A percentile compares a stretch with the other conserved stretches of the same genome.
Conservation (phyloP, 768 basidiomycete genomes). For the Amanita pallidorosea region DNA sequence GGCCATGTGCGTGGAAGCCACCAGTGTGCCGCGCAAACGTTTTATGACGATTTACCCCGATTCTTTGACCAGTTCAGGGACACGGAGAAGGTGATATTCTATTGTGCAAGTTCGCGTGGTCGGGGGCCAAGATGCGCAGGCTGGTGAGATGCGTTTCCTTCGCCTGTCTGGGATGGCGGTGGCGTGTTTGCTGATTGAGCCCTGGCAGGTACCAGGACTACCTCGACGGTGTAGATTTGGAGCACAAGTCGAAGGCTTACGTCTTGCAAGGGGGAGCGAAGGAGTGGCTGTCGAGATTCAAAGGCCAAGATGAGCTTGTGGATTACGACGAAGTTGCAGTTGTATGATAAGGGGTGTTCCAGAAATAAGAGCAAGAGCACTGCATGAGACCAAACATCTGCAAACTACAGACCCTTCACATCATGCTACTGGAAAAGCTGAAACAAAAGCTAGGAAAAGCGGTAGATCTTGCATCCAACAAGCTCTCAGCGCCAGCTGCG, state of each 20-base stretch:
- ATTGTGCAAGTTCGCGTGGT: too few relatives aligned
- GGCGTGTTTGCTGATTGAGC: conserved; percentile 44
- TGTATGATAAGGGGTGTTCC: too few relatives aligned
- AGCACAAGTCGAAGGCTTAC: conserved; percentile 24
- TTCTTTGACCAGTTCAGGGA: conserved; percentile 17
- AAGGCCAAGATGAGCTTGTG: conserved; percentile 13
- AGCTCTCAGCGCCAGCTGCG: neutral
- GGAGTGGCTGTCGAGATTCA: conserved; percentile 27
- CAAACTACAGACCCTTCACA: neutral
- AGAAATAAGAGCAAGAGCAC: neutral
- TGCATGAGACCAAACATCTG: conserved; percentile 2
- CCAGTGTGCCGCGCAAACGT: conserved; percentile 39
- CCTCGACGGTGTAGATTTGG: neutral
- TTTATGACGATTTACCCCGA: conserved; percentile 30
- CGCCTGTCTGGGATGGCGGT: too few relatives aligned
- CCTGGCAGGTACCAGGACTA: neutral
- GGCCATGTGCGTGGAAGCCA: conserved; percentile 43
- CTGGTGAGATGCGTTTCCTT: too few relatives aligned
- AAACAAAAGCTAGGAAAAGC: neutral
- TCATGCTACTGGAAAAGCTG: neutral
- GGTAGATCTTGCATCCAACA: neutral
- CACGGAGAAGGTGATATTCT: conserved; percentile 33
- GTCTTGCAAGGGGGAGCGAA: conserved; percentile 33
- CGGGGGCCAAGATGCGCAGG: too few relatives aligned
- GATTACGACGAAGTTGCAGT: too few relatives aligned